Evolutionary conservation across 2,329 filamentous ascomycete genomes (phyloP).

Genomic region (Monilinia fructigena): DNA sequence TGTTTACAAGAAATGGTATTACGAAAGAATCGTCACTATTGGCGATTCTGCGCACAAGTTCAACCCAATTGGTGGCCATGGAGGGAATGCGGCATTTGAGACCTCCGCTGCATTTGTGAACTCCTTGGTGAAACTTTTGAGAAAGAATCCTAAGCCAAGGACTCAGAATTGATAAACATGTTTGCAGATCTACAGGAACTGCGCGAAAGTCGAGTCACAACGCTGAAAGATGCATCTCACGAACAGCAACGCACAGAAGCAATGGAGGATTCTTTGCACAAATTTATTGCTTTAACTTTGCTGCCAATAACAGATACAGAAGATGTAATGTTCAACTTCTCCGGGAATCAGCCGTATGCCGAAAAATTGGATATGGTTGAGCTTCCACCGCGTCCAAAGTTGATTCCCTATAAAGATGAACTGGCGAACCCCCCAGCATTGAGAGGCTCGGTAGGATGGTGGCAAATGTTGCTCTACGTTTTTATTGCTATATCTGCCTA

Average conservation of each 20-base stretch:
- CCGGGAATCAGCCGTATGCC: conserved; percentile 1
- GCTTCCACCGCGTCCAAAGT: conserved; percentile 2
- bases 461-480: conserved; percentile 11
- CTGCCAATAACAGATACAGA: conserved; percentile 12
- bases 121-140: conserved; percentile 5
- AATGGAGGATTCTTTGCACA: conserved; percentile 6
- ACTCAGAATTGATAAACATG: background rate
- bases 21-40: conserved; percentile 40
- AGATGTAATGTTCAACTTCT: conserved; percentile 16
- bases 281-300: conserved; percentile 6
- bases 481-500: background rate
- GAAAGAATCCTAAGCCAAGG: too few relatives aligned
- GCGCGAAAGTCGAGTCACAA: background rate
- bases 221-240: conserved; percentile 2
- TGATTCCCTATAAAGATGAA: conserved; percentile 18
- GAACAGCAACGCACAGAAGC: conserved; percentile 16
- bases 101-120: conserved; percentile 6
- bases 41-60: conserved; percentile 26
- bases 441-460: background rate
- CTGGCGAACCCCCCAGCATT: background rate
- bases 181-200: background rate
- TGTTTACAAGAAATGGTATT: conserved; percentile 44
- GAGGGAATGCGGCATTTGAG: conserved; percentile 1
- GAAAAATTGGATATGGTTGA: conserved; percentile 13
- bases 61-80: conserved; percentile 18